Evolutionary conservation across 371 early-diverging fungal species (phyloP).

Genomic region (Chytridium lagenaria): DNA sequence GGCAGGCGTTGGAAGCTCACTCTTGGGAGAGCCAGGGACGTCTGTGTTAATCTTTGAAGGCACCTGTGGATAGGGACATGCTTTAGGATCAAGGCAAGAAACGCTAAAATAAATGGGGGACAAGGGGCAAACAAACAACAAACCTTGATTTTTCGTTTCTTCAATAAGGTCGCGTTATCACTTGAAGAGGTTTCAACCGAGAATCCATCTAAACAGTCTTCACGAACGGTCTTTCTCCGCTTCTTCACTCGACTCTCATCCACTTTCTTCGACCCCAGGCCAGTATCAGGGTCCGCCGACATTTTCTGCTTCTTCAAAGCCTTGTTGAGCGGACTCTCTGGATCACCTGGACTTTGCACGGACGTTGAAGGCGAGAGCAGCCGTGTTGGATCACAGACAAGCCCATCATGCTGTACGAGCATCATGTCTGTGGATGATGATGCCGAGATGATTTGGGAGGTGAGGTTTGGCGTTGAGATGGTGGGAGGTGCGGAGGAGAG

Average conservation of each 20-base stretch:
- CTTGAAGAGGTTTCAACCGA: not conserved
- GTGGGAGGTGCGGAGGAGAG: not conserved
- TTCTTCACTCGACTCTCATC: not conserved
- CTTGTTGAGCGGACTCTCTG: not conserved
- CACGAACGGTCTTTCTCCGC: not conserved
- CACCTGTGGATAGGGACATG: no score
- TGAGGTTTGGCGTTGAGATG: not conserved
- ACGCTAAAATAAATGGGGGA: not conserved
- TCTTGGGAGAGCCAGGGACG: not conserved
- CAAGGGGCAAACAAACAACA: not conserved
- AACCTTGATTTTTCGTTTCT: not conserved
- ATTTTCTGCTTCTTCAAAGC: not conserved
- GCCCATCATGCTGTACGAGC: no score
- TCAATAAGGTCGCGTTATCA: not conserved
- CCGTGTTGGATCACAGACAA: no score
- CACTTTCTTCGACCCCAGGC: no score
- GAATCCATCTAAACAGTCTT: no score
- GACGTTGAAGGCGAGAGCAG: no score
- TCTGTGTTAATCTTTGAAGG: not conserved
- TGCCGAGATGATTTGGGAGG: not conserved
- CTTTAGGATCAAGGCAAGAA: no score
- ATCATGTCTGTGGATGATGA: not conserved
- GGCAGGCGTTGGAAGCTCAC: slow-evolving; percentile 8
- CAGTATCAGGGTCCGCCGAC: no score
- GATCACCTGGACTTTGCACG: no score